Evolutionary conservation across 169 alveolate genomes (phyloP).

Genomic region (Eimeria mitis): DNA sequence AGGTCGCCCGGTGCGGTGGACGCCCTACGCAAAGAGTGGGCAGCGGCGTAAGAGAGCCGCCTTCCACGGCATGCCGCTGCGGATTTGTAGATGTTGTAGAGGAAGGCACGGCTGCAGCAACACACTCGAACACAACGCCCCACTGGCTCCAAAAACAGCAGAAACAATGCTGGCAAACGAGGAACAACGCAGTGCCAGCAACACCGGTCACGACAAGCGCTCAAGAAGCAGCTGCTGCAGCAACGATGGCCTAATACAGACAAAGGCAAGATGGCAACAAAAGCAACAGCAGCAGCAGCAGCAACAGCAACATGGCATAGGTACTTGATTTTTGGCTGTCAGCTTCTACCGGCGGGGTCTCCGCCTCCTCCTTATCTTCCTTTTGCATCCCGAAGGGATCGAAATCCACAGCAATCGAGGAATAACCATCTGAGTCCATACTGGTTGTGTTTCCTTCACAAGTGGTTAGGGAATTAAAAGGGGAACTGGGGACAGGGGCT

Average conservation of each 20-base stretch:
- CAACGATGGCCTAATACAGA: background rate
- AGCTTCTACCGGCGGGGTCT: background rate
- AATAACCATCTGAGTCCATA: background rate
- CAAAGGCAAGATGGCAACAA: background rate
- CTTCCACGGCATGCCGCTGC: background rate
- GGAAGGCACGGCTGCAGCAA: constrained; percentile 16
- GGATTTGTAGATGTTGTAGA: background rate
- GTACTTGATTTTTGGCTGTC: background rate
- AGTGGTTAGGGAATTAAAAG: background rate
- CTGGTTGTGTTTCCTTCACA: background rate
- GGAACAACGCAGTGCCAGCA: background rate
- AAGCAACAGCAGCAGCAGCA: background rate
- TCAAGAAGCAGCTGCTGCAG: background rate
- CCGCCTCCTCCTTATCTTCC: background rate
- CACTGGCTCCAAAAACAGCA: background rate
- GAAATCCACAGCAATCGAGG: constrained; percentile 26
- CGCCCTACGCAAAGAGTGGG: background rate
- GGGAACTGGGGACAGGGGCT: background rate
- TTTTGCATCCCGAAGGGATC: constrained; percentile 20
- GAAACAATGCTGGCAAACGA: background rate
- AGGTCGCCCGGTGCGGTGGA: background rate
- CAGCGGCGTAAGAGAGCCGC: background rate
- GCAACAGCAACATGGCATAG: constrained; percentile 5
- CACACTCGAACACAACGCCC: background rate
- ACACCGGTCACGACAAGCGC: background rate